Evolutionary conservation across 805 yeast species (phyloP).

Genomic region (Spathaspora sp.): DNA sequence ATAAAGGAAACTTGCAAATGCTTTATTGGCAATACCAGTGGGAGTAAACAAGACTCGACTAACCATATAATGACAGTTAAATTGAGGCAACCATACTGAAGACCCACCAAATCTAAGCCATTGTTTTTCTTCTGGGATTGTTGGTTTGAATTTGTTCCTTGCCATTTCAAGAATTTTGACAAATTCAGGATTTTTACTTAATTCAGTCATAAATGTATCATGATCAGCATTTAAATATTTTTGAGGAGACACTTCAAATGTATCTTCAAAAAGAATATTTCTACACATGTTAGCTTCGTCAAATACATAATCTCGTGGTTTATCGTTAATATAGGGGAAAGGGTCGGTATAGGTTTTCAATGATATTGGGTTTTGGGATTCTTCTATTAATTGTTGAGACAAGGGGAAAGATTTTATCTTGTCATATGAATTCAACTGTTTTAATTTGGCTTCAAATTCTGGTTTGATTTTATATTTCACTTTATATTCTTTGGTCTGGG

Average conservation of each 20-base stretch:
- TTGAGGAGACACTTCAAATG: constrained; percentile 12
- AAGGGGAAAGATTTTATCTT: constrained; percentile 8
- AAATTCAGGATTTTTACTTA: constrained; percentile 6
- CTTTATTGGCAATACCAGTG: constrained; percentile 19
- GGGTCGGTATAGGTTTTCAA: constrained; percentile 18
- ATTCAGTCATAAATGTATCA: constrained; percentile 8
- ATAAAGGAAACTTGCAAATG: constrained; percentile 21
- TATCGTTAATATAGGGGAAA: constrained; percentile 3
- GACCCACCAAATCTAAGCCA: constrained; percentile 34
- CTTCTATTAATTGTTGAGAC: not conserved
- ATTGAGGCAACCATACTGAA: constrained; percentile 29
- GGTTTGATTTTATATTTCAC: not conserved
- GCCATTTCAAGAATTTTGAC: constrained; percentile 14
- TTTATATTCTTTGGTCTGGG: not conserved
- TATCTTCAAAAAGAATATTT: constrained; percentile 9
- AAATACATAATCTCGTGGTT: constrained; percentile 8
- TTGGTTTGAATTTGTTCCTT: constrained; percentile 13
- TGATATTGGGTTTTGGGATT: not conserved
- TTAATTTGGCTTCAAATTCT: constrained; percentile 3
- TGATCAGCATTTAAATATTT: constrained; percentile 15
- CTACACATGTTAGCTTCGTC: constrained; percentile 13
- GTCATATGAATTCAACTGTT: constrained; percentile 1
- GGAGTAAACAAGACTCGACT: constrained; percentile 25
- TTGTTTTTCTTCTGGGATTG: constrained; percentile 17
- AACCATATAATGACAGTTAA: constrained; percentile 27